Evolutionary conservation across 805 yeast species (phyloP).

Genomic region (Pichia occidentalis): DNA sequence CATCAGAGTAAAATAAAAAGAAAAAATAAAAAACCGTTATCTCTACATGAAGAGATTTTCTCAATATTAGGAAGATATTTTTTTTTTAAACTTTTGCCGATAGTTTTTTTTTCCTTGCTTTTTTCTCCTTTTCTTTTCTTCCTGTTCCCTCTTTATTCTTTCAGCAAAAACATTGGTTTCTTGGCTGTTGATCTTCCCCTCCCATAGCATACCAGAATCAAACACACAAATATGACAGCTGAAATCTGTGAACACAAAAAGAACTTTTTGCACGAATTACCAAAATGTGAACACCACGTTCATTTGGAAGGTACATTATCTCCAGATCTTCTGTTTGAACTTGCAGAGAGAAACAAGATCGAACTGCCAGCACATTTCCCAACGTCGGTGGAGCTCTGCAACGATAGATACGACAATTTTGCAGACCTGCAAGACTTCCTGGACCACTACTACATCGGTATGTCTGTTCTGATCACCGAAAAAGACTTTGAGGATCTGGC

Average conservation of each 20-base stretch:
- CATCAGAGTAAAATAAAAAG: no score
- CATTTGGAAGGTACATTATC: conserved; percentile 80
- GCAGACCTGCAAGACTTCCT: conserved; percentile 70
- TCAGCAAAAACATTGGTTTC: not conserved
- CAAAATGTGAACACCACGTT: conserved; percentile 84
- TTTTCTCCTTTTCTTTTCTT: not conserved
- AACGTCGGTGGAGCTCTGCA: conserved; percentile 46
- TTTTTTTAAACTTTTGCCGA: no score
- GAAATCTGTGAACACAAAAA: conserved; percentile 26
- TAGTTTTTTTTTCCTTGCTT: conserved; percentile 1
- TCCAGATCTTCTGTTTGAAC: conserved; percentile 63
- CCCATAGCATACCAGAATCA: no score
- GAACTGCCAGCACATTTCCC: conserved; percentile 60
- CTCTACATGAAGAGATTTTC: no score
- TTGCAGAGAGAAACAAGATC: conserved; percentile 61
- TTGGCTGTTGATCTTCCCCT: not conserved
- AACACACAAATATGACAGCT: not conserved
- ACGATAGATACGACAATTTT: conserved; percentile 54
- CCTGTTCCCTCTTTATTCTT: not conserved
- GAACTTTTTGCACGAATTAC: conserved; percentile 57
- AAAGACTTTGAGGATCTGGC: conserved; percentile 74
- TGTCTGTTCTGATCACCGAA: conserved; percentile 63
- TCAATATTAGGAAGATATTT: no score
- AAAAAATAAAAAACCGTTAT: no score
- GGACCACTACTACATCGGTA: conserved; percentile 74